phyloP scores from a whole-genome alignment of 169 alveolate genomes.

The Eimeria tenella region DNA sequence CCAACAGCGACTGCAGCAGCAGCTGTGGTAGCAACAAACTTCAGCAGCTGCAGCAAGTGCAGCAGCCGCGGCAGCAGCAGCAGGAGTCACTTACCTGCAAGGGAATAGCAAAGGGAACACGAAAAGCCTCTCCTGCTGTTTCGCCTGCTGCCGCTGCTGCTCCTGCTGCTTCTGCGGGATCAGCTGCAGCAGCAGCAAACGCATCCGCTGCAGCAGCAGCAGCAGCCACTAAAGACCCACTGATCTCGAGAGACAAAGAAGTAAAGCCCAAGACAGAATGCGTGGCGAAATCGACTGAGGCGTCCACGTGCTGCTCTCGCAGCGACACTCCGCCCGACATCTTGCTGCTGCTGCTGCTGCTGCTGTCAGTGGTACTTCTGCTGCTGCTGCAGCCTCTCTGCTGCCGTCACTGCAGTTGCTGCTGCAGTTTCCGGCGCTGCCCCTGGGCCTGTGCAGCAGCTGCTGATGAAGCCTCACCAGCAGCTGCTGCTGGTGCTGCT shows the following conservation, averaged over 20 bases:
- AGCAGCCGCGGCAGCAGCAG: conserved; percentile 1
- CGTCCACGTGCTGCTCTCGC: conserved; percentile 32
- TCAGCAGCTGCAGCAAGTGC: background rate
- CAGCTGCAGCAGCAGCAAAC: background rate
- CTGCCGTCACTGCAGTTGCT: background rate
- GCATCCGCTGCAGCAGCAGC: conserved; percentile 9
- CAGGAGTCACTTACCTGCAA: background rate
- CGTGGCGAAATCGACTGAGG: background rate
- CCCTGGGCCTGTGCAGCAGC: background rate
- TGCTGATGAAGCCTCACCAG: conserved; percentile 1
- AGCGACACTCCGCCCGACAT: conserved; percentile 1
- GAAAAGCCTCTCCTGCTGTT: background rate
- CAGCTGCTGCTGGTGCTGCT: conserved; percentile 17
- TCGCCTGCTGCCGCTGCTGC: background rate
- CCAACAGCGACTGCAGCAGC: background rate
- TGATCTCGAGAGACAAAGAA: background rate
- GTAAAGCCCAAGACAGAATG: conserved; percentile 1
- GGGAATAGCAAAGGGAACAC: background rate
- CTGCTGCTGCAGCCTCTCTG: conserved; percentile 6
- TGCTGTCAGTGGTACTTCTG: background rate
- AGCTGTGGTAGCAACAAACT: background rate
- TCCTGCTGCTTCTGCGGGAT: background rate
- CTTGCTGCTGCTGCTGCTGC: conserved; percentile 28
- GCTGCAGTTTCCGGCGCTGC: background rate
- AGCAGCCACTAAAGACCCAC: background rate